Percentiles rank a stretch among this genome's conserved stretches.
phyloP scores from a whole-genome alignment of 768 basidiomycete species.

The Tremella yokohamensis region DNA sequence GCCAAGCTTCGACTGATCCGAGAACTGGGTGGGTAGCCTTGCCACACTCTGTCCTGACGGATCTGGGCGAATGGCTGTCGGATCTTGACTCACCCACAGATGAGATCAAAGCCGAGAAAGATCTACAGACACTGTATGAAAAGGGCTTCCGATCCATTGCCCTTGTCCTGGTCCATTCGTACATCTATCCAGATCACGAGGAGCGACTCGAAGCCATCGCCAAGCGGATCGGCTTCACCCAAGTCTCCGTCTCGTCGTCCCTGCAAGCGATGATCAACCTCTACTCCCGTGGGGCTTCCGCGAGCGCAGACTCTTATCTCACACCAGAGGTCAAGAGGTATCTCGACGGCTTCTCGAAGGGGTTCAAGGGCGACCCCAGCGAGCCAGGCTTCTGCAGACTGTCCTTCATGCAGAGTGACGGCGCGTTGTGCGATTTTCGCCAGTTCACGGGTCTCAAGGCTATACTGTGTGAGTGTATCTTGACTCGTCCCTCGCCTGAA shows the following conservation, averaged over 20 bases:
- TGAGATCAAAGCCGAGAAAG: slow-evolving; percentile 56
- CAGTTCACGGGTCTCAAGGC: slow-evolving; percentile 65
- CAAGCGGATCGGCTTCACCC: slow-evolving; percentile 71
- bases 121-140: slow-evolving; percentile 69
- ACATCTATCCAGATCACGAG: slow-evolving; percentile 79
- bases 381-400: slow-evolving; percentile 57
- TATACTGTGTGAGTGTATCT: no score
- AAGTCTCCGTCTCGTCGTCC: slow-evolving; percentile 74
- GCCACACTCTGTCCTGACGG: no score
- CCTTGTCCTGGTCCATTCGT: slow-evolving; percentile 21
- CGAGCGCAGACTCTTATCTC: slow-evolving; percentile 91
- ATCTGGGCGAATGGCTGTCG: no score
- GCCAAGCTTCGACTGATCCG: slow-evolving; percentile 51
- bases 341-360: slow-evolving; percentile 83
- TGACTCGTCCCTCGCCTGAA: no score
- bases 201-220: slow-evolving; percentile 67
- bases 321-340: slow-evolving; percentile 82
- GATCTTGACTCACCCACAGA: slow-evolving; percentile 53
- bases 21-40: no score
- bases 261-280: slow-evolving; percentile 54
- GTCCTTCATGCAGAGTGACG: slow-evolving; percentile 97
- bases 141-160: slow-evolving; percentile 63
- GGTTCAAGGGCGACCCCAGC: slow-evolving; percentile 69
- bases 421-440: slow-evolving; percentile 52
- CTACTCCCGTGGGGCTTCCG: slow-evolving; percentile 85